Evolutionary conservation across 768 basidiomycete species (phyloP), one percentile per base, ranked within the genome.

Genomic region (Auricularia auricula-judae): DNA sequence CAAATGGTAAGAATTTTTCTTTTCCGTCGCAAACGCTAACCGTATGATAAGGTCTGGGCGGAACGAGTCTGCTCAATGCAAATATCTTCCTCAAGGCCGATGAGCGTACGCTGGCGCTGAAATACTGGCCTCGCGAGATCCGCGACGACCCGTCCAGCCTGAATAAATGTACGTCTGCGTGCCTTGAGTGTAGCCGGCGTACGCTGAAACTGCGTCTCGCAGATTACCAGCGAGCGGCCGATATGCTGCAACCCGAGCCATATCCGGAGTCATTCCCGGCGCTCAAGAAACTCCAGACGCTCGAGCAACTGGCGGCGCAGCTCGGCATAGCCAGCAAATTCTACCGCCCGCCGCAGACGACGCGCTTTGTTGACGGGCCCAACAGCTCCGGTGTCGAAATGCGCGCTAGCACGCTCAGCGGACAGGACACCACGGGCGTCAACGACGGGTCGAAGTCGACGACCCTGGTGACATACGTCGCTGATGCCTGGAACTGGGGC

Each of bases 321-420:
- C 63, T 63, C 16, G 63, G 63, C 3, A 34, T 54, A 3, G 63
- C 47, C 23, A 21, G 23, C 63, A 34, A 3, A 12, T 63, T 63
- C 53, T 63, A 63, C 36, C 44, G 63, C 16, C 63, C 63, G 63
- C 63, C 63, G 16, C 56, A 59, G 34, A 59, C 56, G 56, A 59
- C 56, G 29, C 12, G 34, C 16, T 59, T 29, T 10, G 14, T 14
- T 18, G 63, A 63, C n/a, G 47, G 63, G 7, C 33, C 54, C 1
- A 63, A 63, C 35, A 54, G 47, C 33, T 34, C 63, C 18, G 63
- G 63, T 3, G 63, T 63, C 11, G 12, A 14, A 33, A 51, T 53
- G 63, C 23, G 51, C 29, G 29, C 47, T 4, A 35, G 12, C 35
- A 63, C 63, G 33, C 51, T 63, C 8, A 42, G 35, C 34, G 63